Conservation (phyloP, 352 stramenopile genomes). For the Paralagenidium karlingii region DNA sequence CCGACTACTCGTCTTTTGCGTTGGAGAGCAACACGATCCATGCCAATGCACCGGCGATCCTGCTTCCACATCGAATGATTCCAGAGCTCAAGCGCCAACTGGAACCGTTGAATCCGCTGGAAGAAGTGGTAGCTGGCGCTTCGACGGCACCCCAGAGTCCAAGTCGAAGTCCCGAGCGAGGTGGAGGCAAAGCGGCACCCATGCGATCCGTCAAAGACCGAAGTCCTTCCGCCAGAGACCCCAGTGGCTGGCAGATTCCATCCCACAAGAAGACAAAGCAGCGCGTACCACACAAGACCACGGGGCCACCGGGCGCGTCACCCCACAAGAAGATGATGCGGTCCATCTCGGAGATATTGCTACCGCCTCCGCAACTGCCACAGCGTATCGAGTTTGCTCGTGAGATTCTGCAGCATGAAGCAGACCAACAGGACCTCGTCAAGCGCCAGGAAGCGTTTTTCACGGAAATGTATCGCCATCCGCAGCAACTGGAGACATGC, state of each 20-base stretch:
- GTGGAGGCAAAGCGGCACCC: not conserved
- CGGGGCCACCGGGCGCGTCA: not conserved
- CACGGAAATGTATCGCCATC: constrained; percentile 44
- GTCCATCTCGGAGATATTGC: constrained; percentile 18
- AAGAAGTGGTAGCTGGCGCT: not conserved
- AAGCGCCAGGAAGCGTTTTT: constrained; percentile 61
- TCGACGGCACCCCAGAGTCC: not conserved
- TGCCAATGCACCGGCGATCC: constrained; percentile 42
- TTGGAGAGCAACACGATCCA: constrained; percentile 47
- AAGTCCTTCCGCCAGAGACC: no score
- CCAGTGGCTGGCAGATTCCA: no score
- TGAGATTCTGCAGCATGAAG: constrained; percentile 10
- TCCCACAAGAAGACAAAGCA: no score
- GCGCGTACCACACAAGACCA: no score
- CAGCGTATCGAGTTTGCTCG: constrained; percentile 47
- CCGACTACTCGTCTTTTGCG: constrained; percentile 68
- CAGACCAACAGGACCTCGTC: not conserved
- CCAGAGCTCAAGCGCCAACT: constrained; percentile 25
- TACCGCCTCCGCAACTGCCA: constrained; percentile 31
- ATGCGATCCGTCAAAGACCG: no score
- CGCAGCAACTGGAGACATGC: constrained; percentile 25
- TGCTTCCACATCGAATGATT: constrained; percentile 40
- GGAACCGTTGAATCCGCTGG: constrained; percentile 23
- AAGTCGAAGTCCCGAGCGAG: constrained; percentile 2
- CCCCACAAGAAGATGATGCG: constrained; percentile 7